A percentile compares a stretch with the other conserved stretches of the same genome.
phyloP scores from a whole-genome alignment of 73 alveolate species.

The Effrenium voratum region DNA sequence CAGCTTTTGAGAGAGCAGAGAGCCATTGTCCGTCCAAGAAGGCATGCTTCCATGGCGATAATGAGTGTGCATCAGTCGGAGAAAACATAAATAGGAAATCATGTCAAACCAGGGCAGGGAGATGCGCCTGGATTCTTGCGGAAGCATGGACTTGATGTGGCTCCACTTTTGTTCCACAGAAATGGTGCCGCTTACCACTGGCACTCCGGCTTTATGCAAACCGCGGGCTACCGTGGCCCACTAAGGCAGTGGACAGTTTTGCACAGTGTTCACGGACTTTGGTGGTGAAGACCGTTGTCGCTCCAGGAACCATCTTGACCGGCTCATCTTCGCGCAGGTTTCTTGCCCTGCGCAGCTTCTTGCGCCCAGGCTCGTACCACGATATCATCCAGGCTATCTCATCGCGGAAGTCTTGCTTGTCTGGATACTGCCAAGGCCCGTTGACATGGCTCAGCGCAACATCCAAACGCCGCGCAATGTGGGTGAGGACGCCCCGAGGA shows the following conservation, averaged over 20 bases:
- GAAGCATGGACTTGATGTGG: background rate
- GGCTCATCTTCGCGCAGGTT: background rate
- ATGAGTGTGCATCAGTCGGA: conserved; percentile 8
- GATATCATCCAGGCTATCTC: background rate
- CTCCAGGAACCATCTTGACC: background rate
- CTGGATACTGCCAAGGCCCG: background rate
- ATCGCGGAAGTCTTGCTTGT: background rate
- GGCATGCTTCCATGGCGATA: background rate
- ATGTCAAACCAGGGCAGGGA: background rate
- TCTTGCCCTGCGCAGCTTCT: background rate
- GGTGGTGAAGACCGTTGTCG: background rate
- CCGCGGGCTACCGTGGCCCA: conserved; percentile 22
- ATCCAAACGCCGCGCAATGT: background rate
- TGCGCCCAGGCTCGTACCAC: background rate
- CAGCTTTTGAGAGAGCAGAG: background rate
- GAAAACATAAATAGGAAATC: background rate
- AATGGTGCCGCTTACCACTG: background rate
- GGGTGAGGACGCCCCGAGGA: background rate
- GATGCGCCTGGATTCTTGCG: background rate
- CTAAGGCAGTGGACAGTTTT: background rate
- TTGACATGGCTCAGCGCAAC: background rate
- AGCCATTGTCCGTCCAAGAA: background rate
- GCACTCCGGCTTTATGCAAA: background rate
- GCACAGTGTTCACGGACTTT: background rate
- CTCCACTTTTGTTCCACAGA: conserved; percentile 14